These are phyloP conservation scores for Flaveria linearis DNA, from an alignment of 129 eudicot species.

Conservation along the genomic window DNA sequence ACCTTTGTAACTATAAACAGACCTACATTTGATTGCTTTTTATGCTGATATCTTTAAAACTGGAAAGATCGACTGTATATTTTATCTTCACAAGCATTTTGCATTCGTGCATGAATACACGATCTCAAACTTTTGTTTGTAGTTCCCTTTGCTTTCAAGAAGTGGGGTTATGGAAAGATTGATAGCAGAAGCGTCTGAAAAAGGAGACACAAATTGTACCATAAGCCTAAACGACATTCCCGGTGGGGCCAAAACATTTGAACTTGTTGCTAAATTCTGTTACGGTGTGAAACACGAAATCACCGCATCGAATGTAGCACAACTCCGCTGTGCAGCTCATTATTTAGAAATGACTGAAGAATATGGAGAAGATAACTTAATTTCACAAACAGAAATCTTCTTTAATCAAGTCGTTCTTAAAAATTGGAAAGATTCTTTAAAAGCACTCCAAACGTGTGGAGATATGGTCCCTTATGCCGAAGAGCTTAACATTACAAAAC, in stretches of 20 bases:
- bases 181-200: conserved; percentile 67
- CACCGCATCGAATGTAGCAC: conserved; percentile 78
- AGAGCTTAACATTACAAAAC: conserved; percentile 60
- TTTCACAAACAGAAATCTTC: conserved; percentile 75
- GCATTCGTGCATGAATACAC: neutral
- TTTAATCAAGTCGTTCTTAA: conserved; percentile 66
- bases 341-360: conserved; percentile 90
- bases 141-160: conserved; percentile 94
- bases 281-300: conserved; percentile 97
- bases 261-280: conserved; percentile 88
- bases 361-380: conserved; percentile 88
- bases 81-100: conserved; percentile 1
- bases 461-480: conserved; percentile 70
- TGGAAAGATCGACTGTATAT: neutral
- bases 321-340: conserved; percentile 84
- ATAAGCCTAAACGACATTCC: conserved; percentile 66
- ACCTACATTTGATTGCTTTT: neutral
- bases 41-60: neutral
- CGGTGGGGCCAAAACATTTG: conserved; percentile 82
- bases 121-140: conserved; percentile 19
- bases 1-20: neutral
- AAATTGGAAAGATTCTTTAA: conserved; percentile 84
- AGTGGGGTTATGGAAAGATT: conserved; percentile 85
- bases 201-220: conserved; percentile 51
- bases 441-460: conserved; percentile 72